Evolutionary conservation across 805 yeast genomes (phyloP).

Genomic region (Wickerhamiella shivajii): DNA sequence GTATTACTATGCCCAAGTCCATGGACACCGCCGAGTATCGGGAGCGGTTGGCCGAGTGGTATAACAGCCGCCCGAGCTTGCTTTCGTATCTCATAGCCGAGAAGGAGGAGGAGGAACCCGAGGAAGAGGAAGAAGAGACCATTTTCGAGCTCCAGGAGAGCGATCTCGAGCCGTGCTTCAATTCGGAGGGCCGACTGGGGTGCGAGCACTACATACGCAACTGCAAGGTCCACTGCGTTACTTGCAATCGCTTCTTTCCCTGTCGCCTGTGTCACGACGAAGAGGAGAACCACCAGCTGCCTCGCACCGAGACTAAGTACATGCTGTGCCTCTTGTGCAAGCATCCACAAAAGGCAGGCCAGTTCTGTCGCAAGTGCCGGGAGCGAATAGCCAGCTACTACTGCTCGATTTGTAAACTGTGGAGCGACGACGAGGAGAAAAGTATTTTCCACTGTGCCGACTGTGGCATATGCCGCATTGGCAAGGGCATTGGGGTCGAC

Average conservation of each 20-base stretch:
- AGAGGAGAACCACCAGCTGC: slow-evolving; percentile 42
- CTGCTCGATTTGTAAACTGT: slow-evolving; percentile 64
- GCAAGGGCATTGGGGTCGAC: slow-evolving; percentile 76
- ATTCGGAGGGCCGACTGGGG: slow-evolving; percentile 39
- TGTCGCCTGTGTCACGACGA: slow-evolving; percentile 80
- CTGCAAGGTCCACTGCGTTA: slow-evolving; percentile 70
- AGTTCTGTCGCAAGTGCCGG: slow-evolving; percentile 55
- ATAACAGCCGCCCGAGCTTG: neutral
- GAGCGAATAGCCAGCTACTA: slow-evolving; percentile 57
- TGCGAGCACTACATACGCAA: slow-evolving; percentile 73
- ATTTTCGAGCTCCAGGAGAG: slow-evolving; percentile 36
- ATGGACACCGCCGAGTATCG: slow-evolving; percentile 2
- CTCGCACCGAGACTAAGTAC: slow-evolving; percentile 44
- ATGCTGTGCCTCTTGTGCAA: slow-evolving; percentile 72
- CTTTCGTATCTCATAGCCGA: slow-evolving; percentile 6
- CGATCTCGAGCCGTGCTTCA: slow-evolving; percentile 22
- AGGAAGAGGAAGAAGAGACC: neutral
- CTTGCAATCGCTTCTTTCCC: slow-evolving; percentile 58
- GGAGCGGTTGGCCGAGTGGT: slow-evolving; percentile 6
- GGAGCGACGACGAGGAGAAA: slow-evolving; percentile 58
- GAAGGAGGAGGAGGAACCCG: neutral
- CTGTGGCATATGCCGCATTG: slow-evolving; percentile 87
- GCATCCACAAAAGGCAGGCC: slow-evolving; percentile 58
- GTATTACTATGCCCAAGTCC: too few relatives aligned
- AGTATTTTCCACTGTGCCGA: slow-evolving; percentile 84